Evolutionary conservation across 2,329 filamentous ascomycete genomes (phyloP), one percentile per base, ranked within the genome.

Genomic region (Colletotrichum viniferum): DNA sequence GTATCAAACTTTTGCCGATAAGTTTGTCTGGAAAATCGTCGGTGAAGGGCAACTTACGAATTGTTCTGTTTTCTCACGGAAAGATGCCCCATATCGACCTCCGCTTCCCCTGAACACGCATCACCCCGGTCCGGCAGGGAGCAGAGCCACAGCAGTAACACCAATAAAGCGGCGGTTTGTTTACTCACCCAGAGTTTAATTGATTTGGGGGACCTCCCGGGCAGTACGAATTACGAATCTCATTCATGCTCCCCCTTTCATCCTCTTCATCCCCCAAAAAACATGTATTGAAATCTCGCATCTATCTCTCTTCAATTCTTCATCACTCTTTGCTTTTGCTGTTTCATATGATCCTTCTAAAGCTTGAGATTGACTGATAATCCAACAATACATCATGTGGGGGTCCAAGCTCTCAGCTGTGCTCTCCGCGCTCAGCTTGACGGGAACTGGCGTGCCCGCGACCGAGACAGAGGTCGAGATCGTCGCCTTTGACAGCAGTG

Each of bases 331-430:
- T 67, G 48, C 9, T 43, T 16, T 12, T 7, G 56, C 52, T 30
- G 34, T 32, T 24, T 6, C 56, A 56, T 30, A 28, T 24, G 38
- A n/a, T 68, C 43, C 43, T 52, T 52, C 18, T n/a, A n/a, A 48
- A 69, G 36, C 13, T 16, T 52, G 13, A 21, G 43, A 56, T 10
- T 32, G 28, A 2, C 7, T n/a, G 32, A 30, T 26, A n/a, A 24
- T 52, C 13, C 32, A 7, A 62, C 55, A 38, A 34, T 30, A 38
- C 60, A 65, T 38, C 18, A 76, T 76, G 74, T 76, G 74, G 74
- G 74, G 74, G 26, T 78, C 69, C 64, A 78, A 77, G 66, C 71
- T 78, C 30, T 78, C 77, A 55, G 76, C 77, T 63, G 60, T 78
- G 65, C 75, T 78, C 18, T 78, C 77, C 48, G 77, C 77, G 14